Evolutionary conservation across 2,329 filamentous ascomycete species (phyloP), one percentile per base, ranked within the genome.

Genomic region (Penicillium decumbens): DNA sequence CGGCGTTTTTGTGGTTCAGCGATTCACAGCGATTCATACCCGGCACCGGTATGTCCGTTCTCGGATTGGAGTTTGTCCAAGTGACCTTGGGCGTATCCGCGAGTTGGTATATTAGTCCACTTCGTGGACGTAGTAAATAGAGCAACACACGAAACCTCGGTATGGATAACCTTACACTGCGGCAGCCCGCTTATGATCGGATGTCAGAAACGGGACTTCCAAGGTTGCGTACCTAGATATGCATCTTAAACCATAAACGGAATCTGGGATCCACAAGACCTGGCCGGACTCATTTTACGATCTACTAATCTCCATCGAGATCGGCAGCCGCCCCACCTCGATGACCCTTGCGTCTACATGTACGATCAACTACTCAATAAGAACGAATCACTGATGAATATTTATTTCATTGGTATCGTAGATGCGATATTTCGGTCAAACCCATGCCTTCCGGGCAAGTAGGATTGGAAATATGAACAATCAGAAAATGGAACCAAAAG

Each of bases 341-440:
- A 44, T 15, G 30, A 39, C 39, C 27, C 32, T 35, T 40, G 38
- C 24, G 23, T 12, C 23, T 40, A 40, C 23, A n/a, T 27, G 13
- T n/a, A n/a, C 35, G 30, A 27, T 13, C 7, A 27, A 28, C 25
- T 35, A 28, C 8, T 7, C 25, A 30, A 18, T 32, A 35, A 35
- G 30, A 30, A 9, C 32, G 24, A 32, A 37, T 40, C 41, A 43
- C 8, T 38, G n/a, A 50, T 28, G 28, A 56, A 38, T 35, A 45
- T 27, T 53, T 29, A 57, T 60, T 54, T 59, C 59, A 60, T 59
- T 60, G 56, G 54, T 60, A 59, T 61, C 57, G 51, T 61, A 46
- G 47, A 53, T 59, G 50, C 54, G 56, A 55, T 33, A 45, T 53
- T 54, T 48, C 24, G 37, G 49, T 49, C 50, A 52, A 40, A 38